These are phyloP conservation scores for Penicillium rolfsii DNA, from an alignment of 2,329 filamentous ascomycete genomes.

Conservation along the genomic window DNA sequence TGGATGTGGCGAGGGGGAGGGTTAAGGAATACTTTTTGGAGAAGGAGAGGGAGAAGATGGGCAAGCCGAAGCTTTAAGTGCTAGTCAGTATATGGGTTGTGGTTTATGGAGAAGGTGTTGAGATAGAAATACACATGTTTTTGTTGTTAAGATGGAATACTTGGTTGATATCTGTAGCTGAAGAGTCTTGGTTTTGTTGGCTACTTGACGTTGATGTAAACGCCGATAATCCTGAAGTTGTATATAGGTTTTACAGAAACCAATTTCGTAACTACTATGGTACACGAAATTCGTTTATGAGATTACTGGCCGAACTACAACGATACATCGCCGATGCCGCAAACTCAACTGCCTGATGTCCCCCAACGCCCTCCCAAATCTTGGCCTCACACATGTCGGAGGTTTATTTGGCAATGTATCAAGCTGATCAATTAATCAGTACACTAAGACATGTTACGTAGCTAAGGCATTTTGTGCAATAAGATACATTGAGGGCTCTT, in stretches of 20 bases:
- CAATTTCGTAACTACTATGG: no score
- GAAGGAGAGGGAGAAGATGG: not conserved
- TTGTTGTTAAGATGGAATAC: no score
- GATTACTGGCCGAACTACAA: not conserved
- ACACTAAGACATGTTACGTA: not conserved
- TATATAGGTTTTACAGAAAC: no score
- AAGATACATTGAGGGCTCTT: not conserved
- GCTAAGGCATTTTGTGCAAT: not conserved
- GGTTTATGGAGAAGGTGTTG: no score
- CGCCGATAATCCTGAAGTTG: no score
- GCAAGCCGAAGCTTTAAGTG: not conserved
- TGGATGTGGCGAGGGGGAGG: conserved; percentile 72
- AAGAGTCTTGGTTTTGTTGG: no score
- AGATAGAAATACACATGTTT: no score
- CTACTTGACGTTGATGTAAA: no score
- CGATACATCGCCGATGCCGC: not conserved
- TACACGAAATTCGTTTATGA: no score
- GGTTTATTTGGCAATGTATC: not conserved
- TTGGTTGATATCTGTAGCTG: no score
- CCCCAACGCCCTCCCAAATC: not conserved
- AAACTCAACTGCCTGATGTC: not conserved
- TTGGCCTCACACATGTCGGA: not conserved
- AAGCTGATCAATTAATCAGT: not conserved
- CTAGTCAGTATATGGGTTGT: no score
- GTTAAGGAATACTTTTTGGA: conserved; percentile 73